Base-by-base conservation (phyloP, 305 asterid genomes). In the Lippia alba region DNA sequence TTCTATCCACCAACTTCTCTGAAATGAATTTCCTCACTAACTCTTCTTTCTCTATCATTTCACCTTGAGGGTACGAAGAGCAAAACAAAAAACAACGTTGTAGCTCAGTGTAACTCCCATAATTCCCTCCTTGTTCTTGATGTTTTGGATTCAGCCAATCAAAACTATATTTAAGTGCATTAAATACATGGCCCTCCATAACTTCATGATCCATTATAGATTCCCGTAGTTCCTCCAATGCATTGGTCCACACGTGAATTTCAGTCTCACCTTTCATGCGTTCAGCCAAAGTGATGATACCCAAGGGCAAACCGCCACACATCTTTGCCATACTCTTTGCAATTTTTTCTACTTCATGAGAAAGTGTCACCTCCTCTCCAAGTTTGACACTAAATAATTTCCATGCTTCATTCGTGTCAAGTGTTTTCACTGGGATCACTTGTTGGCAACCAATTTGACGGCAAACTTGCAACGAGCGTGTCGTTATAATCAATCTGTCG, bases 111-210 rank as follows among this genome's bases (percentile, higher is more conserved):
- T 53, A 65, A n/a, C n/a, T n/a, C 15, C 9, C 48, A 1, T 3
- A 49, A 0, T 54, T 6, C 17, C 51, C 9, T 33, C 15, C 15
- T 30, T 14, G 2, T 41, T 2, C 8, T 41, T 41, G 66, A 11
- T 19, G 16, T 4, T 30, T 16, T 17, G 2, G 17, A 11, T 32
- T 33, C 24, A 69, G 12, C n/a, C 60, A 36, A 33, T 69, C 40
- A 59, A 69, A 69, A 34, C 74, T 69, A 18, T 49, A 61, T 54
- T 70, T 60, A 46, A 70, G 66, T 34, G 50, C 55, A 12, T 19
- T 17, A 14, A 69, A 49, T 14, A 61, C 75, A 8, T 69, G 8
- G 0, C 32, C 36, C 33, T 17, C 30, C 48, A 60, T 30, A 16
- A 24, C 67, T 14, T 56, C n/a, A 0, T 46, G 12, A 2, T 8